Percentiles rank a stretch among this genome's conserved stretches.
Evolutionary conservation across 352 stramenopile genomes (phyloP).

Genomic region (Phytophthora aleatoria): DNA sequence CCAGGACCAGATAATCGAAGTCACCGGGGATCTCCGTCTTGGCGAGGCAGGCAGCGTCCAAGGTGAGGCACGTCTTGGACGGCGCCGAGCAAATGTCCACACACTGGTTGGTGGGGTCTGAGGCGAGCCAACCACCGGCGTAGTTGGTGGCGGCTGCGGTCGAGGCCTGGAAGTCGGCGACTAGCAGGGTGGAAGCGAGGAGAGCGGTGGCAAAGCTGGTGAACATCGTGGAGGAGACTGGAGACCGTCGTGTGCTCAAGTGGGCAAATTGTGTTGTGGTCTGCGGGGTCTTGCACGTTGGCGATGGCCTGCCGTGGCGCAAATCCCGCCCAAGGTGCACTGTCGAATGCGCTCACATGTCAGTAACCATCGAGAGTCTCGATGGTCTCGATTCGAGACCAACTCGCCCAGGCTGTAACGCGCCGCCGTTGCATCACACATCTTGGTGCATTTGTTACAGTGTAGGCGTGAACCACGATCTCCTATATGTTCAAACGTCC

Average conservation of each 20-base stretch:
- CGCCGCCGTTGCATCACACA: constrained; percentile 21
- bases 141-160: constrained; percentile 52
- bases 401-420: constrained; percentile 28
- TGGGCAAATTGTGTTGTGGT: constrained; percentile 21
- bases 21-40: constrained; percentile 65
- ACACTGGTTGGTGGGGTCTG: constrained; percentile 53
- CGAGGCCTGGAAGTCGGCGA: constrained; percentile 27
- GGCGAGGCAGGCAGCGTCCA: constrained; percentile 49
- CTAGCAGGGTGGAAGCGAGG: constrained; percentile 36
- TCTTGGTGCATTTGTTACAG: constrained; percentile 14
- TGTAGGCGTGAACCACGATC: no score
- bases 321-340: constrained; percentile 23
- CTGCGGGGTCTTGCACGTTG: no score
- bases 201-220: constrained; percentile 21
- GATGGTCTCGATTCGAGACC: not conserved
- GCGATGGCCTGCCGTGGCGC: not conserved
- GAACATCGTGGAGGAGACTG: constrained; percentile 14
- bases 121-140: constrained; percentile 53
- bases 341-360: not conserved
- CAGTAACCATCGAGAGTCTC: constrained; percentile 5
- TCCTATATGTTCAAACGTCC: not conserved
- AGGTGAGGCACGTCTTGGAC: constrained; percentile 58
- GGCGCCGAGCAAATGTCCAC: constrained; percentile 79
- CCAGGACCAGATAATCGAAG: constrained; percentile 79
- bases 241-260: constrained; percentile 9